Percentiles rank a stretch among this genome's conserved stretches.
Conservation (phyloP, 352 stramenopile genomes). For the Pythium rishiriense region DNA sequence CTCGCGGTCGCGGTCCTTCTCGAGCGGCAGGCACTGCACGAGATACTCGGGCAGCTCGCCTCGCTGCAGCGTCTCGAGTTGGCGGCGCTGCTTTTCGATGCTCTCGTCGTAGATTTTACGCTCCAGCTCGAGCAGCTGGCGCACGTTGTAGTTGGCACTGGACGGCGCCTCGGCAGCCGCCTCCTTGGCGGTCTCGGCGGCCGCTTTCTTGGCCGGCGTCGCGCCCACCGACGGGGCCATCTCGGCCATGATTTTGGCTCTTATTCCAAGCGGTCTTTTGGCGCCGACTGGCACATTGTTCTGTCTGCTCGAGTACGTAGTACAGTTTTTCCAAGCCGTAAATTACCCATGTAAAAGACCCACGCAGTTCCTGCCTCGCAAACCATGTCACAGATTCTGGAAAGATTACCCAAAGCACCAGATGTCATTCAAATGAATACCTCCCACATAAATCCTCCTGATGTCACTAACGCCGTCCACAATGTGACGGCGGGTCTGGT, state of each 20-base stretch:
- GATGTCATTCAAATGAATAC: background rate
- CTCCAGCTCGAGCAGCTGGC: conserved; percentile 78
- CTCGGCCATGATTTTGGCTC: background rate
- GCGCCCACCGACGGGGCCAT: background rate
- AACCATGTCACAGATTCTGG: background rate
- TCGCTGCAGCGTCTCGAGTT: conserved; percentile 45
- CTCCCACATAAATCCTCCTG: background rate
- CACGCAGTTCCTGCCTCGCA: background rate
- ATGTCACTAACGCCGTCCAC: conserved; percentile 9
- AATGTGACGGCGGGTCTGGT: conserved; percentile 13
- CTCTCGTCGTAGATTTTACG: conserved; percentile 82
- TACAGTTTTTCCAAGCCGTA: background rate
- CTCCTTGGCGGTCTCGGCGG: background rate
- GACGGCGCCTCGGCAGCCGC: background rate
- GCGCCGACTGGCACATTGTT: background rate
- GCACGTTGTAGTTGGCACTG: conserved; percentile 46
- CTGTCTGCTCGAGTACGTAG: background rate
- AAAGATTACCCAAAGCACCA: background rate
- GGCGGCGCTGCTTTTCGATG: conserved; percentile 59
- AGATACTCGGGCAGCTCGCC: conserved; percentile 67
- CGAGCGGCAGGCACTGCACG: conserved; percentile 57
- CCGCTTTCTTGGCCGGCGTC: background rate
- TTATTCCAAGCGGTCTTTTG: background rate
- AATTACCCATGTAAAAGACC: conserved; percentile 4
- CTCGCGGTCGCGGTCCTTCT: conserved; percentile 47